Evolutionary conservation across 148 eudicot genomes (phyloP).

Genomic region (Cornus florida): DNA sequence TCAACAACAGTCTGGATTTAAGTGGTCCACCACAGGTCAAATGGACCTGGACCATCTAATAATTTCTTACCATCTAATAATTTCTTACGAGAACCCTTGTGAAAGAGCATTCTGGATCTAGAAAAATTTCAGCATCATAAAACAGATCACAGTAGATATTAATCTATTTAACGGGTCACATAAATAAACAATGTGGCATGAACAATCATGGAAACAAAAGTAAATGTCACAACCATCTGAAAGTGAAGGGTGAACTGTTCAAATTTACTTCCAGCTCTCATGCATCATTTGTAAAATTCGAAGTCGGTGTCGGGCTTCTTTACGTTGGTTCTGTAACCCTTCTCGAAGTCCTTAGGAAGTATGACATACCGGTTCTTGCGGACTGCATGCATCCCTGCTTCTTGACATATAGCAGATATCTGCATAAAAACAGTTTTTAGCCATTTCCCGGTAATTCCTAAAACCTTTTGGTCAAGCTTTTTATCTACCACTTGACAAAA

Average conservation of each 20-base stretch:
- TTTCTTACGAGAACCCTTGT: too few relatives aligned
- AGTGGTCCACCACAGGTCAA: too few relatives aligned
- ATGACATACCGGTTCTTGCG: constrained; percentile 86
- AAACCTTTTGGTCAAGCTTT: not conserved
- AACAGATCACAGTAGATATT: not conserved
- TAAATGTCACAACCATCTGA: not conserved
- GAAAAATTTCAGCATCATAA: not conserved
- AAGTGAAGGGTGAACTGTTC: not conserved
- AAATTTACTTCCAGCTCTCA: not conserved
- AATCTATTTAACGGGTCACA: not conserved
- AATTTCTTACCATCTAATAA: too few relatives aligned
- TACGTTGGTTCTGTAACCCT: constrained; percentile 84
- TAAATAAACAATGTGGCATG: not conserved
- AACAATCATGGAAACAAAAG: not conserved
- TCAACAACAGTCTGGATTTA: too few relatives aligned
- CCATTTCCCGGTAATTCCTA: not conserved
- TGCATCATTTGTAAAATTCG: constrained; percentile 79
- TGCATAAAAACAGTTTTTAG: constrained; percentile 18
- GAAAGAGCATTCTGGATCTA: not conserved
- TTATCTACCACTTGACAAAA: not conserved
- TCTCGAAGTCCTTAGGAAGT: constrained; percentile 87
- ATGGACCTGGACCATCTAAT: too few relatives aligned
- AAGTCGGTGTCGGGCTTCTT: constrained; percentile 95
- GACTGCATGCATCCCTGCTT: constrained; percentile 86
- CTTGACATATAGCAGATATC: constrained; percentile 81